Evolutionary conservation across 1,139 yeast genomes (phyloP), one percentile per base, ranked within the genome.

Genomic region (Suhomyces chickasaworum): DNA sequence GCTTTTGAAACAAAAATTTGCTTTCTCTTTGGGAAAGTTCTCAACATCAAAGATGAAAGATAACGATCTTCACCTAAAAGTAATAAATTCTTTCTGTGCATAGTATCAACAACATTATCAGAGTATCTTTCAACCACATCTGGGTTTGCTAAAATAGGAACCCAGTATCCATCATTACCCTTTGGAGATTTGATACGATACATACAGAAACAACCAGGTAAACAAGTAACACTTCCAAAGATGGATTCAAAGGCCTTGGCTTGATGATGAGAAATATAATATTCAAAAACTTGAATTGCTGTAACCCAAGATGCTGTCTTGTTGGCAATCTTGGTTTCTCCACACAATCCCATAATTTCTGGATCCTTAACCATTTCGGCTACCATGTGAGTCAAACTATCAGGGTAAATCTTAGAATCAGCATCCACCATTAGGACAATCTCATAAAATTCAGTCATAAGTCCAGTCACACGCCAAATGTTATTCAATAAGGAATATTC

Each of bases 161-260:
- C 97, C 97, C 98, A 91, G 66, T 78, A 89, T 1, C 97, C 98
- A 54, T 88, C 89, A 18, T 78, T 64, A 6, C 96, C 95, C 68
- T 90, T 93, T 35, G 98, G 97, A 0, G 97, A 78, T 68, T 93
- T 93, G 65, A 93, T 88, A 57, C 98, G 80, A 64, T 93, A 93
- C 88, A 91, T 89, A 57, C 91, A 86, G 77, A 93, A 93, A 75
- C 99, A 93, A 31, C 99, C 99, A 0, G 99, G 99, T 51, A 93
- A 78, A 79, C 99, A 93, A 0, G 98, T 91, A 12, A 93, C 99
- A 60, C 96, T 89, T 49, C 98, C 98, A 66, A 93, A 93, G 3
- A 88, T 91, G 13, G 97, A 86, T 67, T 93, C 99, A 66, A 93
- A 93, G 0, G 97, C 97, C 66, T 93, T 93, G 2, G 97, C 84